phyloP scores from a whole-genome alignment of 2,329 filamentous ascomycete species.

The Colletotrichum zoysiae region DNA sequence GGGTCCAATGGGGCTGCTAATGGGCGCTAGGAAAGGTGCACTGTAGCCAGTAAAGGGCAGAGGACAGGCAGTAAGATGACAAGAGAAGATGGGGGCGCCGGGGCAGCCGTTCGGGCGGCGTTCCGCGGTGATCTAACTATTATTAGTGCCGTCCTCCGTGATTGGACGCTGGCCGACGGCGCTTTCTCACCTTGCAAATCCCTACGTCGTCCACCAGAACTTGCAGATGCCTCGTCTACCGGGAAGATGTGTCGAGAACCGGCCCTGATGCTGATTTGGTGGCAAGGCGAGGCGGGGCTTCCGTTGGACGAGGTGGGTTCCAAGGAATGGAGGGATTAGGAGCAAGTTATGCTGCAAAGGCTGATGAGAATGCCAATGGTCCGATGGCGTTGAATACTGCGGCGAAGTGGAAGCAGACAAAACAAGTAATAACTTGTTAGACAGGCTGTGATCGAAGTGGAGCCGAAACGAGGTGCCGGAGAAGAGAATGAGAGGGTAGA shows the following conservation, averaged over 20 bases:
- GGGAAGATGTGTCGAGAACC: slow-evolving; percentile 31
- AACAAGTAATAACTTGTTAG: neutral
- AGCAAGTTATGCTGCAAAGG: neutral
- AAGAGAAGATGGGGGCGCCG: slow-evolving; percentile 22
- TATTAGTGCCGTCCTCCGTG: slow-evolving; percentile 46
- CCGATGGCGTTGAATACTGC: slow-evolving; percentile 23
- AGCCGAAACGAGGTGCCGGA: slow-evolving; percentile 7
- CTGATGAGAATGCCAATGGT: slow-evolving; percentile 4
- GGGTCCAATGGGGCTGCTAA: slow-evolving; percentile 33
- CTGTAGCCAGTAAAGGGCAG: slow-evolving; percentile 29
- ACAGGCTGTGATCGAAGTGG: slow-evolving; percentile 26
- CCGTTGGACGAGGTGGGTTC: slow-evolving; percentile 18
- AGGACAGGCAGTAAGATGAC: slow-evolving; percentile 1
- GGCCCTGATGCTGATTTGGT: slow-evolving; percentile 21
- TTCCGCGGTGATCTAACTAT: slow-evolving; percentile 44
- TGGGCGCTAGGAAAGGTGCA: slow-evolving; percentile 32
- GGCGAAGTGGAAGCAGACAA: slow-evolving; percentile 31
- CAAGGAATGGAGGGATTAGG: slow-evolving; percentile 18
- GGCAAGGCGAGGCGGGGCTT: slow-evolving; percentile 22
- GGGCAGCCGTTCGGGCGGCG: slow-evolving; percentile 33
- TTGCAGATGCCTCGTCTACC: slow-evolving; percentile 30
- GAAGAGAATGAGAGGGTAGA: neutral
- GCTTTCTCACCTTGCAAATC: slow-evolving; percentile 40
- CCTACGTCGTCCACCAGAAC: slow-evolving; percentile 36
- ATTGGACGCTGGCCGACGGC: slow-evolving; percentile 44